These are phyloP conservation scores for Kentomonas sorsogonicus DNA, from an alignment of 208 protist genomes.

Conservation along the genomic window DNA sequence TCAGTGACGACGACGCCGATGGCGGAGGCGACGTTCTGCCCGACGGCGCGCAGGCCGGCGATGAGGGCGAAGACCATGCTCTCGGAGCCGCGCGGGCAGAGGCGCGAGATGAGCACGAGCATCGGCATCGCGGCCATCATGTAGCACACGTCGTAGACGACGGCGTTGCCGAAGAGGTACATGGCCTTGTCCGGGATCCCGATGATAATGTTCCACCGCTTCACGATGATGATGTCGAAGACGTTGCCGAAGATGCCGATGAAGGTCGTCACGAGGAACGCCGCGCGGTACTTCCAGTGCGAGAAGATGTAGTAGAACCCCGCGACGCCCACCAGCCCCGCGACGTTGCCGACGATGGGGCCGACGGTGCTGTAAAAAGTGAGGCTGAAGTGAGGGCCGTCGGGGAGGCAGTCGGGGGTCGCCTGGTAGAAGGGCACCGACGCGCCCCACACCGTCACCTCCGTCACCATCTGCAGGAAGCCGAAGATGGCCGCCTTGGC, in stretches of 20 bases:
- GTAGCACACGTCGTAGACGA: conserved; percentile 55
- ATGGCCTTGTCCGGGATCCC: conserved; percentile 54
- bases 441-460: conserved; percentile 48
- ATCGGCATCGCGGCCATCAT: conserved; percentile 71
- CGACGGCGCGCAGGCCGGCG: conserved; percentile 65
- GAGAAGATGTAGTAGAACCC: conserved; percentile 48
- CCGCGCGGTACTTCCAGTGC: conserved; percentile 38
- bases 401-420: conserved; percentile 31
- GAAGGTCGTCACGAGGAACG: conserved; percentile 49
- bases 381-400: conserved; percentile 60
- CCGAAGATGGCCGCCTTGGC: conserved; percentile 28
- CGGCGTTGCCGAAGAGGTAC: conserved; percentile 64
- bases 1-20: conserved; percentile 56
- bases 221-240: conserved; percentile 65
- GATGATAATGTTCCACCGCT: conserved; percentile 60
- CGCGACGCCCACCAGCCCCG: conserved; percentile 34
- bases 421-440: conserved; percentile 62
- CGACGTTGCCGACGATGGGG: conserved; percentile 35
- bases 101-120: conserved; percentile 68
- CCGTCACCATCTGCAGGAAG: conserved; percentile 29
- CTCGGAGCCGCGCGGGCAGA: conserved; percentile 81
- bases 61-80: conserved; percentile 73
- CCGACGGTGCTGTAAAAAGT: conserved; percentile 59
- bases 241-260: conserved; percentile 41
- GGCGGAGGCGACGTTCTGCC: conserved; percentile 25